Conservation (phyloP, 2,329 filamentous ascomycete species). For the Aaosphaeria arxii region DNA sequence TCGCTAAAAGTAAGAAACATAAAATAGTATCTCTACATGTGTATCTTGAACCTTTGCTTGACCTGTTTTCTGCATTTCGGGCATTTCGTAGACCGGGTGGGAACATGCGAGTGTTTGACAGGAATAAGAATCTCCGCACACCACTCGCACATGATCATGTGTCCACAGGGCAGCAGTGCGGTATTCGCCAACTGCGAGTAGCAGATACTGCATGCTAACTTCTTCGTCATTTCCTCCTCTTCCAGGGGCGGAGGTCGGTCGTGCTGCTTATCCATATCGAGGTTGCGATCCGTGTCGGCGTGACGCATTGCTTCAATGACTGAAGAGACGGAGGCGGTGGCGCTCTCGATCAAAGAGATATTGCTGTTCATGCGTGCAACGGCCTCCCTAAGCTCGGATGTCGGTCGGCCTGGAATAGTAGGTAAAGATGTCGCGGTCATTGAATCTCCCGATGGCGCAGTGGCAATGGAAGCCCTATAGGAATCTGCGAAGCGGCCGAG, state of each 20-base stretch:
- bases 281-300: background rate
- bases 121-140: conserved; percentile 52
- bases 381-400: background rate
- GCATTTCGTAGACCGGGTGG: conserved; percentile 38
- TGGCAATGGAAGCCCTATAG: background rate
- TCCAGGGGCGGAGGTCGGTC: conserved; percentile 46
- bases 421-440: conserved; percentile 2
- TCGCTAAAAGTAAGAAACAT: too few relatives aligned
- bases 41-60: conserved; percentile 43
- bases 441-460: background rate
- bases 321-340: background rate
- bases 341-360: background rate
- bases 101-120: conserved; percentile 40
- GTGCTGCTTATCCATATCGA: conserved; percentile 12
- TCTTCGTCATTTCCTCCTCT: conserved; percentile 49
- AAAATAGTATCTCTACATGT: conserved; percentile 6
- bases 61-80: conserved; percentile 47
- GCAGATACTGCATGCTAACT: conserved; percentile 53
- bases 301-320: background rate
- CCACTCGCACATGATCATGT: conserved; percentile 55
- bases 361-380: background rate
- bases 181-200: conserved; percentile 52
- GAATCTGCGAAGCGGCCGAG: background rate
- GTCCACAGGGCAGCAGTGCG: conserved; percentile 53
- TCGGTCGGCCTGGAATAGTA: background rate